Percentiles rank a stretch among this genome's conserved stretches.
Conservation (phyloP, 148 eudicot genomes). For the Pouteria glomerata region DNA sequence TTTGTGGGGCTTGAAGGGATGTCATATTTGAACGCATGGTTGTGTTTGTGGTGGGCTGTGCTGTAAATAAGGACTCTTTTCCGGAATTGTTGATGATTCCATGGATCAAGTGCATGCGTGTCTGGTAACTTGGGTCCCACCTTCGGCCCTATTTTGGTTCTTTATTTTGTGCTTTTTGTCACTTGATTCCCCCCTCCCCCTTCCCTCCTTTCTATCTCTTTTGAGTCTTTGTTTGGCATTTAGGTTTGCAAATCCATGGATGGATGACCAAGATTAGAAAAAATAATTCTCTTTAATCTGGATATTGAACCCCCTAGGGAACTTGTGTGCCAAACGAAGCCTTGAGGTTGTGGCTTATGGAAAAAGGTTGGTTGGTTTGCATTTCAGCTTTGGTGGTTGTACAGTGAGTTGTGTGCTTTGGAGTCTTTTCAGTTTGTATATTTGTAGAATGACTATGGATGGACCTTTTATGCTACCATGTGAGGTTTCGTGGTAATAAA, state of each 20-base stretch:
- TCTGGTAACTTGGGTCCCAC: conserved; percentile 51
- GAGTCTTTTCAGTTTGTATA: no score
- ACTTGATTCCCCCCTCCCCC: not conserved
- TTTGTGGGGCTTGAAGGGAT: conserved; percentile 18
- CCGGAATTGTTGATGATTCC: conserved; percentile 12
- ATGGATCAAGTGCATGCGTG: conserved; percentile 52
- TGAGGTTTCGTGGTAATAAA: no score
- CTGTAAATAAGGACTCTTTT: conserved; percentile 27
- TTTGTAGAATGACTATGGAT: no score
- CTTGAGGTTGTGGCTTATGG: no score
- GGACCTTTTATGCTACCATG: no score
- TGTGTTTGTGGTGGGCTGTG: conserved; percentile 25
- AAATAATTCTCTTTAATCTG: no score
- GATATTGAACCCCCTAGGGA: no score
- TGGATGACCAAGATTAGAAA: conserved; percentile 12
- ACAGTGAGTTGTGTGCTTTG: no score
- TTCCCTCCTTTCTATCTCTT: not conserved
- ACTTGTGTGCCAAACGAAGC: no score
- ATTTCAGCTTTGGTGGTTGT: not conserved
- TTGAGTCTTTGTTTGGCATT: not conserved
- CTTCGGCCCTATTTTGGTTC: not conserved
- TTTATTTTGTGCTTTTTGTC: conserved; percentile 12
- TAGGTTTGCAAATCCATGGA: not conserved
- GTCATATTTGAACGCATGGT: conserved; percentile 40
- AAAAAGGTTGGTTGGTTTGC: conserved; percentile 11